Base-by-base conservation (phyloP, 2,329 filamentous ascomycete genomes). In the Lachnellula hyalina region DNA sequence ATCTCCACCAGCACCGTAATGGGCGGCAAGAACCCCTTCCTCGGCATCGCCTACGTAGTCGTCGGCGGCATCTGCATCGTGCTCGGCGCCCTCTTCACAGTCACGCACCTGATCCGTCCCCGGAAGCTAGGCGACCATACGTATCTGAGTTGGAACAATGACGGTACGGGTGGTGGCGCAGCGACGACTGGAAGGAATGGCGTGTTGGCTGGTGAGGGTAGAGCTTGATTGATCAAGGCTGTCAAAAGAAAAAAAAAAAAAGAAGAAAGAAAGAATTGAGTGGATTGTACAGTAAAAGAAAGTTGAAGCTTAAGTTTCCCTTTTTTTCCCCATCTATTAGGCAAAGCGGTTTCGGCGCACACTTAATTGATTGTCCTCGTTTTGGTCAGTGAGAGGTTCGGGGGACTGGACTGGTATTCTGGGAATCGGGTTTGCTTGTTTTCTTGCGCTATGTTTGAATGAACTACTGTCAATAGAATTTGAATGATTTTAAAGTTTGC, bases 101-200 rank as follows among this genome's bases (percentile, higher is more conserved):
- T 90, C 58, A 92, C 90, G 0, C 92, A 97, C 74, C 79, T 97
- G 61, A 85, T 99, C 72, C 92, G 89, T 70, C 94, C 94, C 59
- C 93, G 94, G 68, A 99, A 97, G 87, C 82, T 99, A 42, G 94
- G 94, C 58, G 94, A 99, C 71, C 94, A 97, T 73, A 96, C 91
- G 8, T 97, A 99, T 71, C 81, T 99, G 48, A 94, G 90, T 23
- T 99, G 94, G 94, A 96, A 97, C 71, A 87, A 84, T 59, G 85
- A 88, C 46, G 75, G 82, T 56, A 78, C 81, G 46, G 81, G 79
- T 56, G 17, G 21, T 21, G 41, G 17, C 11, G 80, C 78, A 17
- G 70, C 75, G 23, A 75, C 75, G 2, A 75, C 74, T 45, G 83
- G 85, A 56, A 82, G 86, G 60, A 79, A 85, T 51, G 57, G 58